phyloP scores from a whole-genome alignment of 306 rosid genomes.

The Sicyos baderoa region DNA sequence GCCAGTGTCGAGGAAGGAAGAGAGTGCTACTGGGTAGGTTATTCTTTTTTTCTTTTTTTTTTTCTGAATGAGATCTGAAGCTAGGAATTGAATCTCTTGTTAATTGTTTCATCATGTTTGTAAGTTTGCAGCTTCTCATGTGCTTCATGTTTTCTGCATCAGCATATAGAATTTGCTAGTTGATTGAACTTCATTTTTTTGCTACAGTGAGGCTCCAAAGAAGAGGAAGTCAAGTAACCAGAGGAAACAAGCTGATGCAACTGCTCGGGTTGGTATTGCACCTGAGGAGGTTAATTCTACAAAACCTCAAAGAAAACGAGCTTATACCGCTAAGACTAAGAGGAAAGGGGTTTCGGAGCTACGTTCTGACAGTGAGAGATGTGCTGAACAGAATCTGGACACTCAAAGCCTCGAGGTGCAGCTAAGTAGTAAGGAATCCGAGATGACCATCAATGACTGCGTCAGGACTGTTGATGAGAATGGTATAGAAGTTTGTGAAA shows the following conservation, averaged over 20 bases:
- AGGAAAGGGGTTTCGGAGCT: neutral
- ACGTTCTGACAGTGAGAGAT: neutral
- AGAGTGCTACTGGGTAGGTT: slow-evolving; percentile 23
- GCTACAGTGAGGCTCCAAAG: slow-evolving; percentile 38
- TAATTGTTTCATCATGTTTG: neutral
- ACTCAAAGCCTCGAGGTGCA: slow-evolving; percentile 10
- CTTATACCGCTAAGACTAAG: neutral
- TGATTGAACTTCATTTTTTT: neutral
- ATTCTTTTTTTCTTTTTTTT: neutral
- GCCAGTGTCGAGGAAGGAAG: slow-evolving; percentile 13
- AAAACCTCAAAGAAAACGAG: neutral
- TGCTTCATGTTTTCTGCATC: neutral
- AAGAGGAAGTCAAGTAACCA: slow-evolving; percentile 30
- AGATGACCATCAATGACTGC: slow-evolving; percentile 8
- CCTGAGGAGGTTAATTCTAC: slow-evolving; percentile 9
- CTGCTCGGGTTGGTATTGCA: neutral
- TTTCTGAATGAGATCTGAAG: neutral
- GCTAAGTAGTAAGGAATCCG: slow-evolving; percentile 5
- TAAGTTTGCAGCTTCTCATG: neutral
- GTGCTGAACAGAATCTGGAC: neutral
- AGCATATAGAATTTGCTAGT: slow-evolving; percentile 1
- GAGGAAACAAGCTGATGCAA: slow-evolving; percentile 21
- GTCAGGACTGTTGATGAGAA: slow-evolving; percentile 11
- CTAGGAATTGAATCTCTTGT: neutral
- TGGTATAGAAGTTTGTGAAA: neutral